phyloP scores from a whole-genome alignment of 1,284 basidiomycete species.

The Leccinum pachyderme region DNA sequence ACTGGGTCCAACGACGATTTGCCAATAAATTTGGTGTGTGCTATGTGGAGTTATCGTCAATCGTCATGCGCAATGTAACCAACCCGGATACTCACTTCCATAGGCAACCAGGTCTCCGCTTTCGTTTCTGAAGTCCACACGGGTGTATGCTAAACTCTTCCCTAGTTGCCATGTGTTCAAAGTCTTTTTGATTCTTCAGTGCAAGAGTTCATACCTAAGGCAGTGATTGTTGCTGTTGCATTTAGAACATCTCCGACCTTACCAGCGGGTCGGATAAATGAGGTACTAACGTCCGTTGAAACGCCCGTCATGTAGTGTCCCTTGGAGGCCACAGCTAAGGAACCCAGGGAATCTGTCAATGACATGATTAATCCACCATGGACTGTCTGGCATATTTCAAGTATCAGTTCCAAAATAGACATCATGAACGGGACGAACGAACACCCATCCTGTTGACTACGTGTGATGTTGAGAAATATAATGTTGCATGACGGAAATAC shows the following conservation, averaged over 20 bases:
- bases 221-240: constrained; percentile 60
- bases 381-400: constrained; percentile 39
- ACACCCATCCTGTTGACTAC: constrained; percentile 75
- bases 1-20: constrained; percentile 68
- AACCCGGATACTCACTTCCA: constrained; percentile 53
- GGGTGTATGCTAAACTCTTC: constrained; percentile 80
- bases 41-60: constrained; percentile 38
- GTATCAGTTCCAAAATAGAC: constrained; percentile 7
- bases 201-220: constrained; percentile 47
- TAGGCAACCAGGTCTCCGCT: constrained; percentile 79
- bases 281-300: constrained; percentile 83
- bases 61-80: not conserved
- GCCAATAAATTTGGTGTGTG: constrained; percentile 88
- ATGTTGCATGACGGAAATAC: constrained; percentile 19
- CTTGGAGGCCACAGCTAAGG: constrained; percentile 76
- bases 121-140: constrained; percentile 73
- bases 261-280: constrained; percentile 76
- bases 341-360: constrained; percentile 83
- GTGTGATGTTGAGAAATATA: not conserved
- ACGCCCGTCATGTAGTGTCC: constrained; percentile 88
- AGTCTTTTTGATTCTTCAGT: not conserved
- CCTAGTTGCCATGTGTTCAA: constrained; percentile 42
- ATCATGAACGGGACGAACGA: constrained; percentile 21
- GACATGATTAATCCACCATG: constrained; percentile 87
- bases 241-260: constrained; percentile 61